Evolutionary conservation across 768 basidiomycete species (phyloP).

Genomic region (Dictyophora rubrovolvata): DNA sequence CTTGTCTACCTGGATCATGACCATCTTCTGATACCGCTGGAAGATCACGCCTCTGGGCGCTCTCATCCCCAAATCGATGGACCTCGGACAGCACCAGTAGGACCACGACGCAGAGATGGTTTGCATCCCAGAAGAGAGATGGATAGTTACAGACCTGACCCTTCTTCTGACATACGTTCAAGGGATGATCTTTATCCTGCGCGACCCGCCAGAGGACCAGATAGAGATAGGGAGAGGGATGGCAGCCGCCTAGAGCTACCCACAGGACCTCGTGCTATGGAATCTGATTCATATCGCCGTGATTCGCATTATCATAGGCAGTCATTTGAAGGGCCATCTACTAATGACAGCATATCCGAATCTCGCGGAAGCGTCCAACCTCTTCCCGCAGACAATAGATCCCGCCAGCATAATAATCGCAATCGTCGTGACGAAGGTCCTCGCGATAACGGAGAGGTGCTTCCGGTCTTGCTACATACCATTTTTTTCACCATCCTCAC

Average conservation of each 20-base stretch:
- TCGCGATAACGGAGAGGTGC: slow-evolving; percentile 60
- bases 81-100: neutral
- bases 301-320: neutral
- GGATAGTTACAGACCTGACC: neutral
- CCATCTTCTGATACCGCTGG: neutral
- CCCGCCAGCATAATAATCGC: slow-evolving; percentile 37
- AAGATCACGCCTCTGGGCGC: slow-evolving; percentile 3
- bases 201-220: neutral
- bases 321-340: neutral
- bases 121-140: neutral
- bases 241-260: neutral
- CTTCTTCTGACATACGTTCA: neutral
- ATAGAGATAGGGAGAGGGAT: neutral
- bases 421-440: slow-evolving; percentile 61
- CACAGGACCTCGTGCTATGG: slow-evolving; percentile 9
- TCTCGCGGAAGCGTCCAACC: neutral
- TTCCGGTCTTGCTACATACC: slow-evolving; percentile 69
- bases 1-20: neutral
- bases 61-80: neutral
- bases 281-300: neutral
- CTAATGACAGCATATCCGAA: neutral
- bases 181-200: neutral
- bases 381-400: neutral
- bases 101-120: neutral
- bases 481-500: slow-evolving; percentile 34